These are phyloP conservation scores for Huntiella abstrusa DNA, from an alignment of 2,329 filamentous ascomycete genomes.

Conservation along the genomic window DNA sequence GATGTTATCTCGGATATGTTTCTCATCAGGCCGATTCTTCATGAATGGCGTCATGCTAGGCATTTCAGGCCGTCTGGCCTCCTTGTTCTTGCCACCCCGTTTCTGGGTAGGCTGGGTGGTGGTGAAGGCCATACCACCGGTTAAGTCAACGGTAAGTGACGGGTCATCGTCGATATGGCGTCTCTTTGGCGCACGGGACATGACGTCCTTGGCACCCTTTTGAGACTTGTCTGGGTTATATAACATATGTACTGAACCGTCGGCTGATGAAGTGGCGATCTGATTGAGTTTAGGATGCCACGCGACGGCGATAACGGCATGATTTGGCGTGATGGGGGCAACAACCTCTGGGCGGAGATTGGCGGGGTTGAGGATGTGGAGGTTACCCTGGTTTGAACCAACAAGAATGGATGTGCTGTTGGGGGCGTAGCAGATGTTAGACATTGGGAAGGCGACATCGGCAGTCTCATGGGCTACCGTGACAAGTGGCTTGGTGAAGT, in stretches of 20 bases:
- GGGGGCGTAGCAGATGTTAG: slow-evolving; percentile 78
- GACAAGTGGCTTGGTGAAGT: slow-evolving; percentile 79
- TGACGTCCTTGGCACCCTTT: slow-evolving; percentile 68
- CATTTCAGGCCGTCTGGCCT: slow-evolving; percentile 70
- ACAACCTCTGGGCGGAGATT: slow-evolving; percentile 71
- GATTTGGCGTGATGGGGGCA: slow-evolving; percentile 73
- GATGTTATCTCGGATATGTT: slow-evolving; percentile 4
- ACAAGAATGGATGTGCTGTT: slow-evolving; percentile 71
- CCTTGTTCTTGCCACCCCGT: slow-evolving; percentile 42
- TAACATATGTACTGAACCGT: slow-evolving; percentile 73
- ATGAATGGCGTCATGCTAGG: slow-evolving; percentile 76
- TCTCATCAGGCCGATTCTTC: slow-evolving; percentile 60
- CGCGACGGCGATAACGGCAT: slow-evolving; percentile 61
- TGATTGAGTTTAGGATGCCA: slow-evolving; percentile 96
- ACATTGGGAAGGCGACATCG: slow-evolving; percentile 64
- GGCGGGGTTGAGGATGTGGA: slow-evolving; percentile 86
- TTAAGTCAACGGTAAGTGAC: slow-evolving; percentile 65
- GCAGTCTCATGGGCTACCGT: slow-evolving; percentile 64
- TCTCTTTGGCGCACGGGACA: slow-evolving; percentile 86
- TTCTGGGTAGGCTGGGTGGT: slow-evolving; percentile 17
- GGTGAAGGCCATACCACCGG: slow-evolving; percentile 57
- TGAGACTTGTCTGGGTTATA: slow-evolving; percentile 73
- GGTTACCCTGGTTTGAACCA: slow-evolving; percentile 65
- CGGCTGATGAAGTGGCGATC: slow-evolving; percentile 83
- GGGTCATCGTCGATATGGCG: slow-evolving; percentile 91